Evolutionary conservation across 2,329 filamentous ascomycete genomes (phyloP), one percentile per base, ranked within the genome.

Genomic region (Nemania diffusa): DNA sequence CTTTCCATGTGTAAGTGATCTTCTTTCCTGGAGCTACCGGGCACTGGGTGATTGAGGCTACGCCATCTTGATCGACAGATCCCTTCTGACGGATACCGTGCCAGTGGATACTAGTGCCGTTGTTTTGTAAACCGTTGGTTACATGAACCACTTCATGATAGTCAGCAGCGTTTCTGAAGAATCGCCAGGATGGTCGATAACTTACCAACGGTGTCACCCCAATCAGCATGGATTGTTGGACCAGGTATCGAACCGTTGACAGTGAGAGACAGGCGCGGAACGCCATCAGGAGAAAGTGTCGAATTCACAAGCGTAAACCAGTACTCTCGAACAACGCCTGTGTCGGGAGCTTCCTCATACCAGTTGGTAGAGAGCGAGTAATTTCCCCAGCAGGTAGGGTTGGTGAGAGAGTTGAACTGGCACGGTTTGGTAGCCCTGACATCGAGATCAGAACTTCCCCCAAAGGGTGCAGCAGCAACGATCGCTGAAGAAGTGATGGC

Each of bases 41-140:
- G 64, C 84, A 86, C 70, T 86, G 81, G 0, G 81, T 84, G 37
- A 85, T 76, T 3, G 78, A 78, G 0, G 77, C 79, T 13, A 89
- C 87, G 57, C 89, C 89, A 69, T 90, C 88, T 57, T 85, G 79
- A 62, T 84, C 79, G 69, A 83, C 84, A 58, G 80, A 85, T 73
- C 82, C 78, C 62, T 82, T 78, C 73, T 90, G 87, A 6, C 85
- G 84, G 37, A 91, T 78, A 20, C 87, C 89, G 72, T 91, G 88
- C 81, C 84, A 90, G 73, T 91, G 88, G 29, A 90, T 84, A 11
- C 82, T 82, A 7, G 87, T 90, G 48, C 87, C 87, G 68, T 90
- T 90, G 37, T 71, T 71, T 67, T 81, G 78, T 78, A 78, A 83
- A 60, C 53, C 79, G 72, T 90, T 91, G 27, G 79, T 84, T 8